Evolutionary conservation across 1,139 yeast genomes (phyloP).

Genomic region (Pichia sp.): DNA sequence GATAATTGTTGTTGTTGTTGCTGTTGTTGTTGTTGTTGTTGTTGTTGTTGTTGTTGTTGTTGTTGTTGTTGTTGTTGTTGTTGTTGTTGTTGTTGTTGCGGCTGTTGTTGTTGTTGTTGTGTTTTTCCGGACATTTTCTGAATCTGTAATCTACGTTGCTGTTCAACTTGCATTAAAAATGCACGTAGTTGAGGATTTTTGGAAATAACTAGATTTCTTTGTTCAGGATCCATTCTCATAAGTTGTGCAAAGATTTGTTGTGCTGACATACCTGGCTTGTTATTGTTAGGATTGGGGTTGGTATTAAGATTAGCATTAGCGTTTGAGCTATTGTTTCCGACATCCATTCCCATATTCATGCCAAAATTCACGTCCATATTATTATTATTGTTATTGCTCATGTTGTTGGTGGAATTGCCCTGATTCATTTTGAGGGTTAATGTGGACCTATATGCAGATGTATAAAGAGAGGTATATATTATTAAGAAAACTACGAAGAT

Average conservation of each 20-base stretch:
- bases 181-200: slow-evolving; percentile 29
- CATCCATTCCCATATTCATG: not conserved
- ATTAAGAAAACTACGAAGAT: too few species aligned
- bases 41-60: slow-evolving; percentile 17
- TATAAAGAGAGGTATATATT: too few species aligned
- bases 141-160: slow-evolving; percentile 28
- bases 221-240: slow-evolving; percentile 30
- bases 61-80: slow-evolving; percentile 21
- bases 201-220: slow-evolving; percentile 26
- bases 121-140: slow-evolving; percentile 14
- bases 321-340: not conserved
- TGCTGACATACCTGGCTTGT: slow-evolving; percentile 17
- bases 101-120: slow-evolving; percentile 22
- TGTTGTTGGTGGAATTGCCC: too few species aligned
- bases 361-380: slow-evolving; percentile 29
- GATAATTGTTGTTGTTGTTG: slow-evolving; percentile 1
- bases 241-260: slow-evolving; percentile 28
- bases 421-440: too few species aligned
- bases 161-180: slow-evolving; percentile 31
- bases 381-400: not conserved
- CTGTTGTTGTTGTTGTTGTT: slow-evolving; percentile 17
- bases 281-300: not conserved
- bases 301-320: not conserved
- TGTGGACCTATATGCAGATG: too few species aligned
- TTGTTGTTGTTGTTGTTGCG: slow-evolving; percentile 18